A percentile compares a stretch with the other conserved stretches of the same genome.
Evolutionary conservation across 176 grass and related monocot genomes (phyloP).

Genomic region (Themeda triandra): DNA sequence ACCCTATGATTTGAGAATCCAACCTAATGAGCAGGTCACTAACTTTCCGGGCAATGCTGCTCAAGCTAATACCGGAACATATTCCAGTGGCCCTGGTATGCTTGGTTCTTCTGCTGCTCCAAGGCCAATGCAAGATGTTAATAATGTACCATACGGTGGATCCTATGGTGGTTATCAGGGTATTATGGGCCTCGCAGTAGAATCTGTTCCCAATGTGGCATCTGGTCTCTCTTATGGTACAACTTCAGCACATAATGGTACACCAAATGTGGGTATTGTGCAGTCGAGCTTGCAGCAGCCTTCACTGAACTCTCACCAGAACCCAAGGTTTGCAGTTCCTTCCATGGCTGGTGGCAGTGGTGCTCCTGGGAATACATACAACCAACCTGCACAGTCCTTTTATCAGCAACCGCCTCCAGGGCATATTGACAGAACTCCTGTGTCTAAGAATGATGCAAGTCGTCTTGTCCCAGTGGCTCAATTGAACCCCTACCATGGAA

Average conservation of each 20-base stretch:
- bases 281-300: slow-evolving; percentile 42
- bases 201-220: slow-evolving; percentile 35
- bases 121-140: slow-evolving; percentile 30
- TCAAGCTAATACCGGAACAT: neutral
- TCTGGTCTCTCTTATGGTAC: slow-evolving; percentile 28
- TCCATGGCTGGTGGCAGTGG: slow-evolving; percentile 25
- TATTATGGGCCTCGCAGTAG: neutral
- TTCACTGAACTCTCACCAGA: slow-evolving; percentile 40
- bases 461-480: slow-evolving; percentile 57
- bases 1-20: too few species aligned
- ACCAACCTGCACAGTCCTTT: slow-evolving; percentile 18
- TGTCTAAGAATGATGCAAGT: slow-evolving; percentile 55
- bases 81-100: slow-evolving; percentile 24
- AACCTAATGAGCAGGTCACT: too few species aligned
- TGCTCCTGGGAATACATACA: slow-evolving; percentile 46
- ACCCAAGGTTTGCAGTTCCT: slow-evolving; percentile 56
- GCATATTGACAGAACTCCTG: slow-evolving; percentile 62
- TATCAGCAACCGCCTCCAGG: slow-evolving; percentile 58
- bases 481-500: too few species aligned
- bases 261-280: slow-evolving; percentile 13
- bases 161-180: slow-evolving; percentile 35
- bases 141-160: slow-evolving; percentile 37
- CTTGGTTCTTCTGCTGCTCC: slow-evolving; percentile 25
- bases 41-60: too few species aligned
- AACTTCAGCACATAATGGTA: slow-evolving; percentile 30